A percentile compares a stretch with the other conserved stretches of the same genome.
Evolutionary conservation across 2,329 filamentous ascomycete genomes (phyloP).

Genomic region (Hymenoscyphus salicellus): DNA sequence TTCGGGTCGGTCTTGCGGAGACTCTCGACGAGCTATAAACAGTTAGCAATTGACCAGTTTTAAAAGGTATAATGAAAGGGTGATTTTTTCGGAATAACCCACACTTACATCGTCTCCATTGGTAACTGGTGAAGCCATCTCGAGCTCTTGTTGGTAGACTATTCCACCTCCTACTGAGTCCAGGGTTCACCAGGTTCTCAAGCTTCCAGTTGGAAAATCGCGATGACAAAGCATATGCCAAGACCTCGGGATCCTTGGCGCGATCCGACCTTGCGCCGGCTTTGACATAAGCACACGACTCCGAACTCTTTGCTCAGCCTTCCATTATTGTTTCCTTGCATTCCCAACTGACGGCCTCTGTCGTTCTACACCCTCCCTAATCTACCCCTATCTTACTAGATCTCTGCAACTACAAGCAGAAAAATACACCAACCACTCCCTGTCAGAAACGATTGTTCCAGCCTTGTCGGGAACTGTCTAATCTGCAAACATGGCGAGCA

Average conservation of each 20-base stretch:
- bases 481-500: conserved; percentile 58
- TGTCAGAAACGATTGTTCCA: background rate
- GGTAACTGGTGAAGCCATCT: conserved; percentile 30
- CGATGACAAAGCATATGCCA: background rate
- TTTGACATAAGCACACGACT: background rate
- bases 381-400: background rate
- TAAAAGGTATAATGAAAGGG: background rate
- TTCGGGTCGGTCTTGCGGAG: conserved; percentile 58
- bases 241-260: background rate
- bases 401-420: background rate
- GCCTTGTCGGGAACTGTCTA: conserved; percentile 1
- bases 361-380: background rate
- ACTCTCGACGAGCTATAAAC: conserved; percentile 55
- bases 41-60: conserved; percentile 21
- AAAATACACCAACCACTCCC: background rate
- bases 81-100: background rate
- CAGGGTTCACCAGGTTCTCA: background rate
- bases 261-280: background rate
- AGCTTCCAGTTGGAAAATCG: too few species aligned
- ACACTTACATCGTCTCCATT: conserved; percentile 45
- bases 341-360: background rate
- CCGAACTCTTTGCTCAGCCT: background rate
- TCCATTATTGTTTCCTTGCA: background rate
- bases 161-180: background rate
- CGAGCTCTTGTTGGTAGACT: background rate